Base-by-base conservation (phyloP, 2,329 filamentous ascomycete genomes). In the Ophiostoma populinum region DNA sequence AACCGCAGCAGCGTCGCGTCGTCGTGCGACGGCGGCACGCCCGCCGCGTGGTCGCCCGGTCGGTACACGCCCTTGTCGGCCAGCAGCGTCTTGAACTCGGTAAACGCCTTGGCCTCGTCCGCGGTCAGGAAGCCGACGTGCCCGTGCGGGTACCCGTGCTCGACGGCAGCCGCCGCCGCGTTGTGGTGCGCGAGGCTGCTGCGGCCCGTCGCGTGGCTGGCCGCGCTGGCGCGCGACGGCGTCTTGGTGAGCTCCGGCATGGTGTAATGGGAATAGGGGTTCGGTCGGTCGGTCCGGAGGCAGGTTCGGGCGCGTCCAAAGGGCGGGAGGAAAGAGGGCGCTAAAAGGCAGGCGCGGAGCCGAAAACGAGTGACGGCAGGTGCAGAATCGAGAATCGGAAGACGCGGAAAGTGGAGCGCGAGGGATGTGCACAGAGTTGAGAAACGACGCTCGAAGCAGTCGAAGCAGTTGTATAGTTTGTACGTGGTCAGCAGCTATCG, bases 1-100 rank as follows among this genome's bases (percentile, higher is more conserved):
- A 79, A 94, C 40, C 86, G 82, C 71, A 86, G 61, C 40, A 86
- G 56, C 4, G 74, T 77, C 47, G 75, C 66, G 51, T 86, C 80
- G 48, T 83, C 76, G 54, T 83, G 77, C 44, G 72, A 78, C 9
- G 67, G 51, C 12, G 64, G 61, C 32, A 11, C 17, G 10, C 22
- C 6, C 3, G 63, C 58, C 0, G 63, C 19, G 2, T 11, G 24
- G 10, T 25, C 13, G 10, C 15, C 64, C 1, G 64, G 65, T 36
- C 57, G 66, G 54, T 73, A 81, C 45, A 73, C 65, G 7, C 71
- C 74, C 43, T 74, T 68, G 49, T 80, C 64, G 43, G 67, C 59
- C 22, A 80, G 65, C 24, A 78, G 51, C 9, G 53, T 51, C 60
- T 86, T 92, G 65, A 94, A 92, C 27, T 70, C 63, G 17, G 57